Base-by-base conservation (phyloP, 805 yeast genomes). In the Lipomyces kockii region DNA sequence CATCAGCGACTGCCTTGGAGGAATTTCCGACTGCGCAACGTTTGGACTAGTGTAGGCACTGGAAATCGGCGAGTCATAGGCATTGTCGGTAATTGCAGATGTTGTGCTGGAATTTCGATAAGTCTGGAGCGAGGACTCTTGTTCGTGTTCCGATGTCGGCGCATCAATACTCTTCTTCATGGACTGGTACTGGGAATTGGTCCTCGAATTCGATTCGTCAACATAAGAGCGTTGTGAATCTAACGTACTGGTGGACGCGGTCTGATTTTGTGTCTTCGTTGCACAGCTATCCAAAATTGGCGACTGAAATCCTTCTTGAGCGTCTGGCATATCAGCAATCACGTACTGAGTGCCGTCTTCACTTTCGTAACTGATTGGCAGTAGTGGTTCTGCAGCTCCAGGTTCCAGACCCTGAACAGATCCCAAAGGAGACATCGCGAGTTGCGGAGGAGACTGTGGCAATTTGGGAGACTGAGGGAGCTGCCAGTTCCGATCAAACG, bases 401-500 rank as follows among this genome's bases (percentile, higher is more conserved):
- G 49, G 49, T 43, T 17, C 49, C 20, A 14, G 49, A 43, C 22
- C 49, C 14, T 14, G 43, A n/a, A 32, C 37, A 2, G 59, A 6
- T 29, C 25, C 59, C 56, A 59, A 59, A 12, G 62, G 62, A 7
- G 56, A 46, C 46, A 46, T 37, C 25, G 32, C 55, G 7, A 61
- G 57, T 22, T 60, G 51, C 43, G 53, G 64, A n/a, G 64, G 61
- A 25, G 65, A 56, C 56, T 62, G 62, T 57, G 62, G 53, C 12
- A 56, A 34, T 7, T 34, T n/a, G 14, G 68, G 68, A 9, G 68
- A 65, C 27, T 59, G 60, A 12, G 70, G 70, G 25, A 68, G 64
- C 60, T 68, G 69, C 71, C 69, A 65, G 53, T 63, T 63, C n/a
- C 55, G 55, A 54, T 68, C 69, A 29, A 68, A 68, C 2, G 71